These are phyloP conservation scores for Starmerella stigmatis DNA, from an alignment of 805 yeast genomes.

Conservation along the genomic window DNA sequence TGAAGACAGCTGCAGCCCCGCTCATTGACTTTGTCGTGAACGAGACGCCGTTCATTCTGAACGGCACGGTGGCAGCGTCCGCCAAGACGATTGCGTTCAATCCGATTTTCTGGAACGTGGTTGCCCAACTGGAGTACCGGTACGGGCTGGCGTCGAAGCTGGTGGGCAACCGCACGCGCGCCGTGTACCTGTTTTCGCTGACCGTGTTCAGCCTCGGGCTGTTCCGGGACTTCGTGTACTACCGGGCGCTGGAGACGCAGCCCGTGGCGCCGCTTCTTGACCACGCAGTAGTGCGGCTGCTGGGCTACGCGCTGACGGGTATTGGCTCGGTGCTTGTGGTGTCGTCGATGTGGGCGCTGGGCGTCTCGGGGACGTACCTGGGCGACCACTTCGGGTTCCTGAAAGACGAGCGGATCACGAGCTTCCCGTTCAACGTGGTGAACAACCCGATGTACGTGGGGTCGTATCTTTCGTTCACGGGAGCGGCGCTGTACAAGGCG, in stretches of 20 bases:
- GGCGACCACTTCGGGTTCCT: slow-evolving; percentile 97
- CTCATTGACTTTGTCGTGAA: background rate
- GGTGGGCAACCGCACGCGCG: slow-evolving; percentile 51
- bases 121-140: slow-evolving; percentile 76
- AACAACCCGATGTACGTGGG: slow-evolving; percentile 98
- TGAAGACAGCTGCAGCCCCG: background rate
- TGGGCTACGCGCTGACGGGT: slow-evolving; percentile 48
- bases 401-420: slow-evolving; percentile 79
- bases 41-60: slow-evolving; percentile 5
- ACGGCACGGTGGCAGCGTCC: slow-evolving; percentile 18
- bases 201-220: slow-evolving; percentile 81
- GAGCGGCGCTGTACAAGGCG: slow-evolving; percentile 77
- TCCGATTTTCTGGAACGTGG: slow-evolving; percentile 92
- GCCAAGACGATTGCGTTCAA: slow-evolving; percentile 57
- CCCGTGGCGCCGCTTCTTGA: slow-evolving; percentile 49
- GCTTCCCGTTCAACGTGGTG: slow-evolving; percentile 84
- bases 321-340: slow-evolving; percentile 73
- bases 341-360: slow-evolving; percentile 81
- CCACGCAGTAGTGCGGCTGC: slow-evolving; percentile 33
- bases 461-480: slow-evolving; percentile 77
- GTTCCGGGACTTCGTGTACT: slow-evolving; percentile 61
- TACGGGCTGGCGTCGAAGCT: slow-evolving; percentile 66
- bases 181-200: slow-evolving; percentile 70
- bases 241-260: slow-evolving; percentile 61
- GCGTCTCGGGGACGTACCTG: slow-evolving; percentile 90